A percentile compares a stretch with the other conserved stretches of the same genome.
Conservation (phyloP, 306 rosid genomes). For the Vachellia collinsii region DNA sequence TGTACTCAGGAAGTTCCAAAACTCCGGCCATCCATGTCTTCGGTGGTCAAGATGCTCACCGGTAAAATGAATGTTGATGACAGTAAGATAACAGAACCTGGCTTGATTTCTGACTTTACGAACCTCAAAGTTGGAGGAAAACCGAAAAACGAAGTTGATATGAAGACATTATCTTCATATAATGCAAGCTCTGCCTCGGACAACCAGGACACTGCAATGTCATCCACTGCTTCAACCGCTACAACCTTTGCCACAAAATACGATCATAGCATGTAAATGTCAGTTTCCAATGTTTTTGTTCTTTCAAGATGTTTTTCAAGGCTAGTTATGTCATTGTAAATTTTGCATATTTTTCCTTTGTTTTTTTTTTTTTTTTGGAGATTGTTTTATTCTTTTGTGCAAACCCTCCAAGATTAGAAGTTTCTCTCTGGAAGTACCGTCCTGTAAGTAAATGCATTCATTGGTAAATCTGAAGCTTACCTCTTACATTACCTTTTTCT, state of each 20-base stretch:
- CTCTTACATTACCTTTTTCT: neutral
- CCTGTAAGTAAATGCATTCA: conserved; percentile 48
- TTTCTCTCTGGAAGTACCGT: conserved; percentile 31
- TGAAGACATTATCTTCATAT: conserved; percentile 33
- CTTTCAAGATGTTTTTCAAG: conserved; percentile 34
- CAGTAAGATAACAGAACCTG: conserved; percentile 70
- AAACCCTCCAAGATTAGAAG: conserved; percentile 9
- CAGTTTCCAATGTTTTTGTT: conserved; percentile 7
- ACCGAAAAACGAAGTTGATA: conserved; percentile 30
- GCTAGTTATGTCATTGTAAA: conserved; percentile 40
- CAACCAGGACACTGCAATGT: conserved; percentile 47
- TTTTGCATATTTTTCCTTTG: conserved; percentile 28
- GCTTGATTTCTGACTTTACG: conserved; percentile 83
- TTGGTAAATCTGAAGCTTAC: conserved; percentile 17
- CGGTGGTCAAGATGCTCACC: conserved; percentile 86
- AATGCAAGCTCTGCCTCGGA: conserved; percentile 53
- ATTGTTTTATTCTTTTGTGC: conserved; percentile 1
- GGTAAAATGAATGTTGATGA: conserved; percentile 56
- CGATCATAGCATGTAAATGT: conserved; percentile 49
- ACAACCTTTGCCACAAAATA: conserved; percentile 44
- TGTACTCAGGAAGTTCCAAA: conserved; percentile 91
- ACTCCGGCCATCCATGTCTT: conserved; percentile 88
- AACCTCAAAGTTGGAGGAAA: conserved; percentile 66
- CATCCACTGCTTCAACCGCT: conserved; percentile 48
- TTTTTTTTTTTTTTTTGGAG: neutral